Conservation (phyloP, 1,139 yeast genomes). For the Hyphopichia buzzinii region DNA sequence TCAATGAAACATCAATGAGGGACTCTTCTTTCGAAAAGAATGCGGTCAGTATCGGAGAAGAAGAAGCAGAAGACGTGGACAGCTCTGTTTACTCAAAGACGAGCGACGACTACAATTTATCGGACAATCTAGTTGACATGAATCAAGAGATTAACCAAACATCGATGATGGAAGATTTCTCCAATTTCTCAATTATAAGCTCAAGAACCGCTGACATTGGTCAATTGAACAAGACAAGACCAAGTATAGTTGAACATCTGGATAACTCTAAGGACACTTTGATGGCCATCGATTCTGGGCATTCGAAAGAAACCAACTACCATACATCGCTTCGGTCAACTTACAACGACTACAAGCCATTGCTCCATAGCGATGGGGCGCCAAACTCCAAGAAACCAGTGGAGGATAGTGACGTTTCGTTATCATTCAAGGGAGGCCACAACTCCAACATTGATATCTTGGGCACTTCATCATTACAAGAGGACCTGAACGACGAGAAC, state of each 20-base stretch:
- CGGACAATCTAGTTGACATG: conserved; percentile 4
- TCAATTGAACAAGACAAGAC: conserved; percentile 20
- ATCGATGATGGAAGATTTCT: conserved; percentile 18
- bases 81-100: conserved; percentile 24
- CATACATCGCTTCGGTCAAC: background rate
- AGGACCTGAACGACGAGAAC: conserved; percentile 8
- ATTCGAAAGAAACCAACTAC: background rate
- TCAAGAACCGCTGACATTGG: conserved; percentile 33
- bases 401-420: conserved; percentile 4
- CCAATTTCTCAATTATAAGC: conserved; percentile 32
- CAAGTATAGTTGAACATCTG: conserved; percentile 23
- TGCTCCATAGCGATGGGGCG: background rate
- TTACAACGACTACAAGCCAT: conserved; percentile 1
- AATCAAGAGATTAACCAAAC: conserved; percentile 5
- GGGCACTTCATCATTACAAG: conserved; percentile 18
- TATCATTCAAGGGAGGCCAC: conserved; percentile 10
- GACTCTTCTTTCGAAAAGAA: conserved; percentile 12
- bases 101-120: conserved; percentile 12
- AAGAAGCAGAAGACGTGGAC: conserved; percentile 16
- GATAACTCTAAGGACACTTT: conserved; percentile 27
- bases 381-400: background rate
- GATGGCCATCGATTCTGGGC: conserved; percentile 5
- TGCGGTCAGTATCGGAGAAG: conserved; percentile 15
- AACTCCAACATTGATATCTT: conserved; percentile 11
- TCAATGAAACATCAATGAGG: conserved; percentile 14